These are phyloP conservation scores for Trichoderma sp. DNA, from an alignment of 2,329 filamentous ascomycete species.

Conservation along the genomic window DNA sequence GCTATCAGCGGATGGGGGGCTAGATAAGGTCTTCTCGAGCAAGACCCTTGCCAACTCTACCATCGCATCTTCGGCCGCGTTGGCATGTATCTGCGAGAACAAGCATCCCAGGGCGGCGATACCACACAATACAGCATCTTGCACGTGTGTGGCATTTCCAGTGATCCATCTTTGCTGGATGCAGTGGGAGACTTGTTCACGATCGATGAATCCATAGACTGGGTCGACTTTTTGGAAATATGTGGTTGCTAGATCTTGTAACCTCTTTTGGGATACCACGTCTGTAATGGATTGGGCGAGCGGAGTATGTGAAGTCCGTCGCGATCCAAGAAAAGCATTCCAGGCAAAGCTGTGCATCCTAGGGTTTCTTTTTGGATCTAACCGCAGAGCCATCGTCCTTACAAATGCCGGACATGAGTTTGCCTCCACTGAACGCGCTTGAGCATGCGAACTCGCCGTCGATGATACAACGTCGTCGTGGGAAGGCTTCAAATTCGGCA, in stretches of 20 bases:
- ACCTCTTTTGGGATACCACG: neutral
- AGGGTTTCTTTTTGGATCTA: conserved; percentile 4
- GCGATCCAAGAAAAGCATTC: conserved; percentile 11
- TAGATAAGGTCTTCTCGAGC: neutral
- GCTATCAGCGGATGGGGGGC: neutral
- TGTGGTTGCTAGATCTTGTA: neutral
- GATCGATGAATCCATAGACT: neutral
- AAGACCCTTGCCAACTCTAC: neutral
- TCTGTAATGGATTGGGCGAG: neutral
- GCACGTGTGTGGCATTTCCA: neutral
- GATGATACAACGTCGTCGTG: neutral
- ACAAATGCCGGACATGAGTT: conserved; percentile 8
- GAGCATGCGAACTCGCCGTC: neutral
- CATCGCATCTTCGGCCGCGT: neutral
- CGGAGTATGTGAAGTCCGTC: neutral
- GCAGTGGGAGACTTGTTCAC: neutral
- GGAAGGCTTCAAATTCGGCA: neutral
- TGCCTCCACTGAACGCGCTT: conserved; percentile 5
- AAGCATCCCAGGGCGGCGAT: neutral
- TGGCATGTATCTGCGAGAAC: neutral
- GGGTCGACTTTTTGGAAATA: neutral
- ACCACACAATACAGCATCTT: neutral
- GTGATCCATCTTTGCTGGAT: neutral
- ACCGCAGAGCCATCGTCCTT: neutral
- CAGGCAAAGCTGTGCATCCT: conserved; percentile 5